Conservation (phyloP, 2,329 filamentous ascomycete species). For the Drechslerella dactyloides region DNA sequence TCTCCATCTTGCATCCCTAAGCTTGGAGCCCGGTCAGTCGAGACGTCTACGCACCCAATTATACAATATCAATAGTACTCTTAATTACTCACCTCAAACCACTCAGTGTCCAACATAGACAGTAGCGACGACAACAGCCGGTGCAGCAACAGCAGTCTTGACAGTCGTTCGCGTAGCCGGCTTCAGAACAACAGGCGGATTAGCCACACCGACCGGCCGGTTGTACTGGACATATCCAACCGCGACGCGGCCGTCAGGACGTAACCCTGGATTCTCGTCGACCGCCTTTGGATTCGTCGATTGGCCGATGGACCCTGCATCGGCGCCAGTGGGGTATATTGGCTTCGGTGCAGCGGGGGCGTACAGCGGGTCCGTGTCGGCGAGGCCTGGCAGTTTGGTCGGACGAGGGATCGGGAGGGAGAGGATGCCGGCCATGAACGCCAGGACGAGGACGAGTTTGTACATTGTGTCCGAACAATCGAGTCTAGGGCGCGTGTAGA, state of each 20-base stretch:
- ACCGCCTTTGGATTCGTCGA: not conserved
- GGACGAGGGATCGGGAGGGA: conserved; percentile 2
- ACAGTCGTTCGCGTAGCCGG: not conserved
- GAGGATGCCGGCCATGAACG: not conserved
- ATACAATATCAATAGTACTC: not conserved
- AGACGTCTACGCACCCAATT: no score
- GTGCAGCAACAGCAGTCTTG: not conserved
- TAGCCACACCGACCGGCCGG: not conserved
- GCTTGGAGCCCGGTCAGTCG: no score
- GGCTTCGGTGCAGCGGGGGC: not conserved
- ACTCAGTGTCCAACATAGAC: not conserved
- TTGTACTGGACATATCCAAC: not conserved
- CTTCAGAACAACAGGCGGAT: not conserved
- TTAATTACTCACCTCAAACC: not conserved
- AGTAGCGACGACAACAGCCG: not conserved
- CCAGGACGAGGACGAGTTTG: not conserved
- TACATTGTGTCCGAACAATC: not conserved
- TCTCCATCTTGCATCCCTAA: no score
- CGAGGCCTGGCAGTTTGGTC: not conserved
- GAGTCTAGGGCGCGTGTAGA: no score
- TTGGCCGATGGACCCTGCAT: not conserved
- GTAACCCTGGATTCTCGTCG: not conserved
- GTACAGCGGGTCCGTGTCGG: not conserved
- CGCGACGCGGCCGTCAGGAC: not conserved
- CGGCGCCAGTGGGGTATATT: not conserved